phyloP scores from a whole-genome alignment of 179 eudicot species.

The Actinidia polygama region DNA sequence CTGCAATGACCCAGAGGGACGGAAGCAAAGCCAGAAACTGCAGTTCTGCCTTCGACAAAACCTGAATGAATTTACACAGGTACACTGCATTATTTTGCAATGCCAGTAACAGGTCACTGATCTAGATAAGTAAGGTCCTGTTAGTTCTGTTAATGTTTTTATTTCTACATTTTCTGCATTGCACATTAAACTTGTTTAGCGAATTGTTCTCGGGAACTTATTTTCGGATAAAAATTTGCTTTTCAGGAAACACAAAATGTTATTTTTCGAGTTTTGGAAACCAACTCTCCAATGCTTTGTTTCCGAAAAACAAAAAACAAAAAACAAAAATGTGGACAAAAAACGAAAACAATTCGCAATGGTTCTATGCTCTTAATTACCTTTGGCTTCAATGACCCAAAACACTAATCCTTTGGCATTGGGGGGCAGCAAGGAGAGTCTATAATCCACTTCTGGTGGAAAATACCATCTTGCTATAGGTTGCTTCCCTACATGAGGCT shows the following conservation, averaged over 20 bases:
- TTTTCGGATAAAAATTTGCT: too few species aligned
- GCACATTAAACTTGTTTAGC: too few species aligned
- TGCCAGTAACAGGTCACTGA: neutral
- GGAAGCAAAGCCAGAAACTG: constrained; percentile 93
- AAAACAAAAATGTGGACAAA: too few species aligned
- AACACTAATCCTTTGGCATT: constrained; percentile 82
- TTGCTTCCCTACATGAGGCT: constrained; percentile 95
- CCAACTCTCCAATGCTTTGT: too few species aligned
- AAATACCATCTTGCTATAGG: constrained; percentile 97
- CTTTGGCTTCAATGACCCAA: constrained; percentile 94
- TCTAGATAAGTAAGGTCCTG: neutral
- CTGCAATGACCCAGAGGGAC: constrained; percentile 83
- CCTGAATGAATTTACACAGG: constrained; percentile 40
- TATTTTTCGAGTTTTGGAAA: too few species aligned
- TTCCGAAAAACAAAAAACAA: too few species aligned
- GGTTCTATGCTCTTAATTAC: constrained; percentile 22
- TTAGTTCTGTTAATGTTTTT: too few species aligned
- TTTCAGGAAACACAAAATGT: too few species aligned
- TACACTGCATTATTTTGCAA: neutral
- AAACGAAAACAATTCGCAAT: too few species aligned
- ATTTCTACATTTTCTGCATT: too few species aligned
- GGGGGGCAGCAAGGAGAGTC: constrained; percentile 82
- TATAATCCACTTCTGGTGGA: constrained; percentile 94
- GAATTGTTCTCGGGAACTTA: too few species aligned
- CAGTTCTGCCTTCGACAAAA: constrained; percentile 80